Percentiles rank a stretch among this genome's conserved stretches.
Evolutionary conservation across 805 yeast genomes (phyloP).

Genomic region (Lachancea mirantina): DNA sequence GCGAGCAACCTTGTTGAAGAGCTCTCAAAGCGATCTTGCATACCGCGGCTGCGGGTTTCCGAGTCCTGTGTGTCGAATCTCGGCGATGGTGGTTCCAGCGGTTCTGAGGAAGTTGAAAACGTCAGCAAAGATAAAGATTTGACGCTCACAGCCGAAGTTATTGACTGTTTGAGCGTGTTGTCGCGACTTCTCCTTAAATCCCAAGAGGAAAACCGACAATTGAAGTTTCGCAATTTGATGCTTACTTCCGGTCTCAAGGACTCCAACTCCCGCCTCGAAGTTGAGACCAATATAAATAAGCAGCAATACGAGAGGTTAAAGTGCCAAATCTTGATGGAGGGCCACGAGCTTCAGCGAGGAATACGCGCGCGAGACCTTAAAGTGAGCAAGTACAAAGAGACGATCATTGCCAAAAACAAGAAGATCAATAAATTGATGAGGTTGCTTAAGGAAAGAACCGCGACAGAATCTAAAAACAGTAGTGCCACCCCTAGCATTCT

Average conservation of each 20-base stretch:
- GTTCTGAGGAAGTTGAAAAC: too few species aligned
- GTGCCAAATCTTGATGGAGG: slow-evolving; percentile 28
- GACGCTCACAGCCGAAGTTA: too few species aligned
- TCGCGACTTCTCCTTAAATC: slow-evolving; percentile 20
- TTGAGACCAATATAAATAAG: slow-evolving; percentile 21
- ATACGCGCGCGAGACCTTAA: slow-evolving; percentile 36
- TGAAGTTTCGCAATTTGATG: slow-evolving; percentile 34
- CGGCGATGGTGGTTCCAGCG: too few species aligned
- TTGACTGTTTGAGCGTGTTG: slow-evolving; percentile 9
- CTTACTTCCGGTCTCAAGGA: slow-evolving; percentile 27
- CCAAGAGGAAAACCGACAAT: slow-evolving; percentile 28
- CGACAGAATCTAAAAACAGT: too few species aligned
- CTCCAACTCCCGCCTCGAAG: slow-evolving; percentile 21
- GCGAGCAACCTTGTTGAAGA: too few species aligned
- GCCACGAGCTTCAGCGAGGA: slow-evolving; percentile 33
- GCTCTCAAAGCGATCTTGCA: too few species aligned
- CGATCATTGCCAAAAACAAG: slow-evolving; percentile 37
- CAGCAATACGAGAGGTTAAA: slow-evolving; percentile 32
- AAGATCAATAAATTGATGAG: slow-evolving; percentile 37
- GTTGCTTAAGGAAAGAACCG: too few species aligned
- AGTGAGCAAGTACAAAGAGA: slow-evolving; percentile 39
- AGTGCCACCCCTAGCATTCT: slow-evolving; percentile 8
- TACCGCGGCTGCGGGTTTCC: too few species aligned
- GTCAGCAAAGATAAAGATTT: too few species aligned
- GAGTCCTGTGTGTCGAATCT: too few species aligned